phyloP scores from a whole-genome alignment of 2,329 filamentous ascomycete genomes.

The Pseudopithomyces maydicus region DNA sequence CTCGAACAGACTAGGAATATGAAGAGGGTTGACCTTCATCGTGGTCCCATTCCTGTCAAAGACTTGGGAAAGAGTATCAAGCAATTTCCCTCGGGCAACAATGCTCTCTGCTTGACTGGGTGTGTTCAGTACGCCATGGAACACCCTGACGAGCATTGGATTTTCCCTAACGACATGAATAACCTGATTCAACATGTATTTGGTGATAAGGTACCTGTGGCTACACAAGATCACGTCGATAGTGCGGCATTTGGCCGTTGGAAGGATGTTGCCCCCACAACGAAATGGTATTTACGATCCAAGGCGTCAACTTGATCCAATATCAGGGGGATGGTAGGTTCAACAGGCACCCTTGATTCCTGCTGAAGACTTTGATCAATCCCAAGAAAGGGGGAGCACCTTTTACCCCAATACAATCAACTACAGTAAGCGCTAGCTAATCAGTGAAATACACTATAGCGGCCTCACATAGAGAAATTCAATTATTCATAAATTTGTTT shows the following conservation, averaged over 20 bases:
- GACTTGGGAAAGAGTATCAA: constrained; percentile 9
- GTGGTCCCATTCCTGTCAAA: constrained; percentile 2
- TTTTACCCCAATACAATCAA: too few species aligned
- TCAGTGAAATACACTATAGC: too few species aligned
- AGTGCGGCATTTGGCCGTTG: background rate
- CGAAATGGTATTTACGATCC: background rate
- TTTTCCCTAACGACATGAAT: constrained; percentile 14
- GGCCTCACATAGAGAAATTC: too few species aligned
- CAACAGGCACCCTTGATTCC: too few species aligned
- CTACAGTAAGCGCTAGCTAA: too few species aligned
- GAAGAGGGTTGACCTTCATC: background rate
- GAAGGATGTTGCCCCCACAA: background rate
- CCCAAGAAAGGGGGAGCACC: too few species aligned
- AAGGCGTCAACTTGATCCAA: background rate
- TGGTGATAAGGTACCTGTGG: background rate
- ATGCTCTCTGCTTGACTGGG: constrained; percentile 19
- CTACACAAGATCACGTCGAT: constrained; percentile 9
- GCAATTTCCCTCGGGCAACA: constrained; percentile 6
- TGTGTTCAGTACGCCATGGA: constrained; percentile 9
- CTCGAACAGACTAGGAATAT: background rate
- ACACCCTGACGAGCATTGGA: constrained; percentile 15
- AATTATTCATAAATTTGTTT: too few species aligned
- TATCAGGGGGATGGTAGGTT: too few species aligned
- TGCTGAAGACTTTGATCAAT: too few species aligned
- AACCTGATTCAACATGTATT: constrained; percentile 7